Evolutionary conservation across 2,329 filamentous ascomycete genomes (phyloP).

Genomic region (Ophiostoma populinum): DNA sequence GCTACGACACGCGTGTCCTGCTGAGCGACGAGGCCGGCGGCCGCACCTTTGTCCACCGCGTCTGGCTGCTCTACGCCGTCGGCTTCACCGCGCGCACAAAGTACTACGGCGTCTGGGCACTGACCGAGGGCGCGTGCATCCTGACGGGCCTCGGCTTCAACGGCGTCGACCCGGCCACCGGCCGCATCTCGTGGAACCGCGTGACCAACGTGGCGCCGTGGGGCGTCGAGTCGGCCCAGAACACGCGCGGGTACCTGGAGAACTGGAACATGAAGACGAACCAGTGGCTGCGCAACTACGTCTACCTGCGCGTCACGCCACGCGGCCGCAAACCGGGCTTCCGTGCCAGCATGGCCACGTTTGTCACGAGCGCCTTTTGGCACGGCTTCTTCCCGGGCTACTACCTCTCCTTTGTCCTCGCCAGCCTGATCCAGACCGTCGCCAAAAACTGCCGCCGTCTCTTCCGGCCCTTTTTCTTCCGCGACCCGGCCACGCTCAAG

Average conservation of each 20-base stretch:
- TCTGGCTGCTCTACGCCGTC: conserved; percentile 72
- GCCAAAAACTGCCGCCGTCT: conserved; percentile 88
- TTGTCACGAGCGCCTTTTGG: conserved; percentile 89
- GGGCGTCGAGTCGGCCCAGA: conserved; percentile 79
- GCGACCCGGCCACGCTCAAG: conserved; percentile 52
- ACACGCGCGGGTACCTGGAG: conserved; percentile 77
- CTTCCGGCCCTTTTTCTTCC: conserved; percentile 85
- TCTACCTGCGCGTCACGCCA: conserved; percentile 89
- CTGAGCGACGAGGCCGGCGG: conserved; percentile 41
- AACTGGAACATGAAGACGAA: conserved; percentile 99
- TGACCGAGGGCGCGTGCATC: conserved; percentile 90
- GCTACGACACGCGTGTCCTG: conserved; percentile 34
- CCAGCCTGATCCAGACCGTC: conserved; percentile 77
- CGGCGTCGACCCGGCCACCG: conserved; percentile 69
- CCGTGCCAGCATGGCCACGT: conserved; percentile 82
- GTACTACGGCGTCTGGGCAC: conserved; percentile 90
- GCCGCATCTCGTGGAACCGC: conserved; percentile 77
- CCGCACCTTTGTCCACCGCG: conserved; percentile 49
- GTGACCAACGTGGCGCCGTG: conserved; percentile 78
- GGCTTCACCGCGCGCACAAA: conserved; percentile 71
- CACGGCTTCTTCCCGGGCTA: conserved; percentile 97
- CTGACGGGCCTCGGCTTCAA: conserved; percentile 88
- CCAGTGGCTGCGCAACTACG: conserved; percentile 86
- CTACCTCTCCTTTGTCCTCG: conserved; percentile 78
- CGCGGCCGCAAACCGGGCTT: conserved; percentile 94